Conservation (phyloP, 2,329 filamentous ascomycete species). For the Lasiodiplodia theobromae region DNA sequence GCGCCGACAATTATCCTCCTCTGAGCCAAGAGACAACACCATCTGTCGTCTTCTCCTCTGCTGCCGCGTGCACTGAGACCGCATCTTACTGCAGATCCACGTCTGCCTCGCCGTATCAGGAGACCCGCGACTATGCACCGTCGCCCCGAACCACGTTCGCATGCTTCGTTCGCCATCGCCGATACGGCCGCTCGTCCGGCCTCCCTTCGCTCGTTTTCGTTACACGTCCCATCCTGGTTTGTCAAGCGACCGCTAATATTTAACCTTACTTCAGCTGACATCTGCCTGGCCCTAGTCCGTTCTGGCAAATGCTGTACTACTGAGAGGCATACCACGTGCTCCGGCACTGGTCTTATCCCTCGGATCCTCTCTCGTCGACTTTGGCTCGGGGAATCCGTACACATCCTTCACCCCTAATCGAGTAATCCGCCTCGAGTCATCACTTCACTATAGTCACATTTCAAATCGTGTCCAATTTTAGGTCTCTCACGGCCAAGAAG, state of each 20-base stretch:
- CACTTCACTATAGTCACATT: neutral
- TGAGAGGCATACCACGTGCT: neutral
- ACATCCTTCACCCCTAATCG: neutral
- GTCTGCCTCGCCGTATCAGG: neutral
- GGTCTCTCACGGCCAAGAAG: neutral
- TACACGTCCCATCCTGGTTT: too few relatives aligned
- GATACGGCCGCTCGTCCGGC: neutral
- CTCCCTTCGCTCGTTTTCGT: neutral
- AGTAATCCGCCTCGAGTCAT: neutral
- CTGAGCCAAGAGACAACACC: constrained; percentile 1
- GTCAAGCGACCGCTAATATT: constrained; percentile 6
- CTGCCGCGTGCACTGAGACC: neutral
- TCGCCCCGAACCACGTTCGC: neutral
- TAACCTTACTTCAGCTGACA: constrained; percentile 27
- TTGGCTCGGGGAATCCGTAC: neutral
- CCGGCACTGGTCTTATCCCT: neutral
- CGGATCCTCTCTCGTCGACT: neutral
- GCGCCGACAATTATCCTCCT: neutral
- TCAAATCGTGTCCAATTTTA: neutral
- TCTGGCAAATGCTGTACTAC: constrained; percentile 7
- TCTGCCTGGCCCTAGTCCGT: neutral
- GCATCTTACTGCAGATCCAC: constrained; percentile 5
- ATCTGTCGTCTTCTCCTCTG: too few relatives aligned
- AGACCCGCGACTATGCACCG: neutral
- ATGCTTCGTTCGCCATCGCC: neutral